Conservation (phyloP, 495 filamentous ascomycete genomes). For the Talaromyces borbonicus region DNA sequence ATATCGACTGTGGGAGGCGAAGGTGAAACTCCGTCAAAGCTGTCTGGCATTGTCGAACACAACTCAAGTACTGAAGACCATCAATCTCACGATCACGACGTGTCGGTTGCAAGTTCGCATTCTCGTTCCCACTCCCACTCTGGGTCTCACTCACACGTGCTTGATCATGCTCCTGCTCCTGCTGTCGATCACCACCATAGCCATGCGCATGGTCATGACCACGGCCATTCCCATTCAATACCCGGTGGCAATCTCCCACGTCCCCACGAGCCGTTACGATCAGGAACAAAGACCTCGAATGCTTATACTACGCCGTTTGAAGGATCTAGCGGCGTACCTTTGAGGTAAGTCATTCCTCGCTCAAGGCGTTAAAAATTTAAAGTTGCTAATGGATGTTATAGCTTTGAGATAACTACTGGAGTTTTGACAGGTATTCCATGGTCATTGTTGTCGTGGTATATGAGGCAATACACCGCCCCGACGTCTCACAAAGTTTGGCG, state of each 20-base stretch:
- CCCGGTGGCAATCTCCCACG: neutral
- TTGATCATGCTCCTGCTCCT: slow-evolving; percentile 18
- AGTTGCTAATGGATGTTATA: slow-evolving; percentile 14
- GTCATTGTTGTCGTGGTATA: slow-evolving; percentile 34
- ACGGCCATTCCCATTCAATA: slow-evolving; percentile 3
- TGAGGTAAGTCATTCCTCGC: slow-evolving; percentile 6
- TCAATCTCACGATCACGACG: slow-evolving; percentile 16
- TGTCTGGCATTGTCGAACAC: neutral
- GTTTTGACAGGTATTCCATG: slow-evolving; percentile 28
- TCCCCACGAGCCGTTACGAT: neutral
- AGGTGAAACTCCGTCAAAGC: neutral
- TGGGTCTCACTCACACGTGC: too few species aligned
- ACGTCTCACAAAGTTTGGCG: slow-evolving; percentile 8
- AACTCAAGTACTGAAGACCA: slow-evolving; percentile 15
- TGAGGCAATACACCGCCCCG: slow-evolving; percentile 20
- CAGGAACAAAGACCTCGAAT: slow-evolving; percentile 4
- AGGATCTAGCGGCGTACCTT: neutral
- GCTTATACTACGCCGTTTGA: slow-evolving; percentile 5
- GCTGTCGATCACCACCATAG: slow-evolving; percentile 5
- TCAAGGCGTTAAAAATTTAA: neutral
- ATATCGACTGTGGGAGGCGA: slow-evolving; percentile 12
- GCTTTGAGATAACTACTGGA: slow-evolving; percentile 24
- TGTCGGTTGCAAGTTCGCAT: slow-evolving; percentile 22
- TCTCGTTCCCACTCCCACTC: slow-evolving; percentile 30
- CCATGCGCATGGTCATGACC: neutral